These are phyloP conservation scores for Neurospora sp. DNA, from an alignment of 495 filamentous ascomycete genomes.

Conservation along the genomic window DNA sequence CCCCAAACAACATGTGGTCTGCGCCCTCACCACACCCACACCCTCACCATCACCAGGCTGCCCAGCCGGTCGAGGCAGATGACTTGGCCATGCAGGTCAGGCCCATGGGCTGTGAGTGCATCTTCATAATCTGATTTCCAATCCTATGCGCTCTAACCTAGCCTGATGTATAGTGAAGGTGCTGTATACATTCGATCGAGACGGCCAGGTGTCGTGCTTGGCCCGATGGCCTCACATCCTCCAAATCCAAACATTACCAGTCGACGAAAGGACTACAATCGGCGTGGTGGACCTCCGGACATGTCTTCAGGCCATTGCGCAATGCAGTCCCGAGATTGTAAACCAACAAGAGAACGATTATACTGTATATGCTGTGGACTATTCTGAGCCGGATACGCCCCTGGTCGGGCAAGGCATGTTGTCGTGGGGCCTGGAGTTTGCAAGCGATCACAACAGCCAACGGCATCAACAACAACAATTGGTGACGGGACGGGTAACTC, in stretches of 20 bases:
- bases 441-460: constrained; percentile 41
- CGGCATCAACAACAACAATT: constrained; percentile 51
- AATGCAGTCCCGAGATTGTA: constrained; percentile 75
- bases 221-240: constrained; percentile 79
- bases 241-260: constrained; percentile 62
- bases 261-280: constrained; percentile 64
- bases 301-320: constrained; percentile 75
- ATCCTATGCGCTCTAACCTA: constrained; percentile 11
- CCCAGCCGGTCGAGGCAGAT: constrained; percentile 37
- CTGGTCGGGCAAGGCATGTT: constrained; percentile 95
- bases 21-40: constrained; percentile 18
- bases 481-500: constrained; percentile 83
- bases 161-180: constrained; percentile 63
- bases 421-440: constrained; percentile 62
- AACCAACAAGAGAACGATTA: constrained; percentile 80
- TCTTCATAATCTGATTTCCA: not conserved
- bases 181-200: constrained; percentile 90
- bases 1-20: constrained; percentile 16
- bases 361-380: constrained; percentile 93
- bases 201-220: constrained; percentile 80
- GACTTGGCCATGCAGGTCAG: constrained; percentile 35
- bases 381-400: constrained; percentile 86
- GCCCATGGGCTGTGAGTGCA: constrained; percentile 42
- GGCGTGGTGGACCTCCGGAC: constrained; percentile 85
- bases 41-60: not conserved